Evolutionary conservation across 495 filamentous ascomycete species (phyloP), one percentile per base, ranked within the genome.

Genomic region (Penicillium steckii): DNA sequence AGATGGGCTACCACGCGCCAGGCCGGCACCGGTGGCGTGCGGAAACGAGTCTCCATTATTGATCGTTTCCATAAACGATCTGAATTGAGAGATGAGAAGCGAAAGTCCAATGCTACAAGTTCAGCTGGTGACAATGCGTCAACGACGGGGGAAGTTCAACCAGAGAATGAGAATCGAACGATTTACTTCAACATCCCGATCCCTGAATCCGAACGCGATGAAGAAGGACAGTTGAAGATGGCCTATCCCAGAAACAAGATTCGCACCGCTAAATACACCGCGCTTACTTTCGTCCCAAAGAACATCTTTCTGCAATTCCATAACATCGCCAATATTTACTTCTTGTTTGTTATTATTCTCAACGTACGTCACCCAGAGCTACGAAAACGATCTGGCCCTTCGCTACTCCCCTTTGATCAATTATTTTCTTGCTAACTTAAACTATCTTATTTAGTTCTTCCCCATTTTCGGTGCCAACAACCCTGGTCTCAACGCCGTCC

Each of bases 271-370:
- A 97, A 97, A 68, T 99, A 97, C 70, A 97, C 95, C 3, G 85
- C 95, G 12, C 71, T 99, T 46, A 95, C 88, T 57, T 99, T 99
- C 74, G 70, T 97, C n/a, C 95, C 95, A 8, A 97, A 97, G 72
- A 96, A 99, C 68, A 67, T 97, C 48, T 99, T 85, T 80, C 86
- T 94, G 51, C 95, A 99, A 69, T 97, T 99, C 67, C 92, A 97
- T 72, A 97, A 97, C 68, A 89, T 99, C 58, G 95, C 95, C 47
- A 99, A 97, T 69, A 85, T 97, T 32, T 99, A 96, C 70, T 99
- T 99, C 79, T 77, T 97, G 48, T 96, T 97, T 72, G 82, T 94
- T 55, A 93, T 96, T 67, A 93, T 99, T 65, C 83, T 99, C 49
- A 81, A 85, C 56, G 95, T 97, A 85, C 70, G 91, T 80, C 40